These are phyloP conservation scores for Marchantia polymorpha DNA, from an alignment of 225 moss, liverwort and hornwort species.

Conservation along the genomic window DNA sequence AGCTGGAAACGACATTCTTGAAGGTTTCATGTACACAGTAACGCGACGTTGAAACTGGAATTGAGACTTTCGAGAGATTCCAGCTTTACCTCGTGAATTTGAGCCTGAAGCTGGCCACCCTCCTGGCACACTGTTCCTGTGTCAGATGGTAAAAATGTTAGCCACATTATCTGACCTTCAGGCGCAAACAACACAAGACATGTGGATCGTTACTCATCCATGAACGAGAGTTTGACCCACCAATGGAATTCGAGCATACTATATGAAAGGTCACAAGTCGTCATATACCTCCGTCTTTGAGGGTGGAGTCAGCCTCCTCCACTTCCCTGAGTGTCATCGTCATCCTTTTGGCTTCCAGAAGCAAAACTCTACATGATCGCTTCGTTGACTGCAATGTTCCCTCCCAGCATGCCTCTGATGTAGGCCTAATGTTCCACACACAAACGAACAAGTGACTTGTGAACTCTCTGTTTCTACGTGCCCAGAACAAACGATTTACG, in stretches of 20 bases:
- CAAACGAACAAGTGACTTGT: not conserved
- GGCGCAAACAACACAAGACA: not conserved
- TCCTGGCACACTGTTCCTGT: constrained; percentile 15
- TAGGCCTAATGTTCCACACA: not conserved
- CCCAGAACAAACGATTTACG: too few species aligned
- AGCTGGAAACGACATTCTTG: not conserved
- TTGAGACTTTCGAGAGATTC: not conserved
- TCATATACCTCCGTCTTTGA: constrained; percentile 4
- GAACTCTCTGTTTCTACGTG: not conserved
- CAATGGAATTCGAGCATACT: not conserved
- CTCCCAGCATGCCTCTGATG: not conserved
- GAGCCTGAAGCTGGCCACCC: constrained; percentile 10
- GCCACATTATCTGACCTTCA: not conserved
- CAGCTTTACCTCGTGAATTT: constrained; percentile 17
- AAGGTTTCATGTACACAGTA: not conserved
- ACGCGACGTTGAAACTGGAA: not conserved
- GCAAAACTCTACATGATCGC: not conserved
- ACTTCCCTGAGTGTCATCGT: constrained; percentile 2
- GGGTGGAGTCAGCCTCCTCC: constrained; percentile 6
- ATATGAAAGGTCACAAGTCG: not conserved
- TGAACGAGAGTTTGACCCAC: too few species aligned
- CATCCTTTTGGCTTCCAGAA: not conserved
- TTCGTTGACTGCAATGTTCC: not conserved
- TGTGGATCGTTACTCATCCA: too few species aligned
- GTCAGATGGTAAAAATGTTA: not conserved